Conservation (phyloP, 768 basidiomycete species). For the Collybiopsis confluens region DNA sequence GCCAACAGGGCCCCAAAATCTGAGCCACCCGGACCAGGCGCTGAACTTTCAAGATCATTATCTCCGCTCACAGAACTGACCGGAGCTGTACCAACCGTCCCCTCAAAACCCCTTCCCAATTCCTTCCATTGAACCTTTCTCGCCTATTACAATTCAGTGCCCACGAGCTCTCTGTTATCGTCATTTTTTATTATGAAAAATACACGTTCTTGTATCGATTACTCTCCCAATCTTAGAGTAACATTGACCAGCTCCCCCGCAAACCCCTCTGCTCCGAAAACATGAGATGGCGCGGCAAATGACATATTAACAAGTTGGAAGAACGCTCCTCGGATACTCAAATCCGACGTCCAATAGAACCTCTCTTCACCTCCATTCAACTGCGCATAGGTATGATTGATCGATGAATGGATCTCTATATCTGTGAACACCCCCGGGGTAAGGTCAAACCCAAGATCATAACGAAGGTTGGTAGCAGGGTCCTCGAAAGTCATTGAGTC, state of each 20-base stretch:
- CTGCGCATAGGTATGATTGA: slow-evolving; percentile 28
- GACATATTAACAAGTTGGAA: slow-evolving; percentile 37
- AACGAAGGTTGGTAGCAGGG: slow-evolving; percentile 26
- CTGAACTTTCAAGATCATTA: no score
- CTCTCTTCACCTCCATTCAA: slow-evolving; percentile 21
- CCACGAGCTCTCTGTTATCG: no score
- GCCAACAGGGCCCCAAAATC: no score
- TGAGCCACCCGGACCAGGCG: no score
- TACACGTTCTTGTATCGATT: no score
- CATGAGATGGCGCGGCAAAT: slow-evolving; percentile 35
- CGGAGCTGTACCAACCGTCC: no score
- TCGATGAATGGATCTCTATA: slow-evolving; percentile 33
- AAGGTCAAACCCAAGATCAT: slow-evolving; percentile 28
- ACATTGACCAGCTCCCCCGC: slow-evolving; percentile 27
- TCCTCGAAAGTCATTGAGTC: slow-evolving; percentile 35
- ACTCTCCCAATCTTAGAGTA: slow-evolving; percentile 2
- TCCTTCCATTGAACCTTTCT: no score
- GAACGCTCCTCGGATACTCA: slow-evolving; percentile 37
- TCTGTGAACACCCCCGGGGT: slow-evolving; percentile 23
- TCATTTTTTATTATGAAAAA: no score
- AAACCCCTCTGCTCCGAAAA: slow-evolving; percentile 32
- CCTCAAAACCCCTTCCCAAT: no score
- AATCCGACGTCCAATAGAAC: slow-evolving; percentile 28
- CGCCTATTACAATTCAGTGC: no score
- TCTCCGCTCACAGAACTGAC: no score